Percentiles rank a stretch among this genome's conserved stretches.
Evolutionary conservation across 805 yeast species (phyloP).

Genomic region (Vanderwaltozyma polyspora): DNA sequence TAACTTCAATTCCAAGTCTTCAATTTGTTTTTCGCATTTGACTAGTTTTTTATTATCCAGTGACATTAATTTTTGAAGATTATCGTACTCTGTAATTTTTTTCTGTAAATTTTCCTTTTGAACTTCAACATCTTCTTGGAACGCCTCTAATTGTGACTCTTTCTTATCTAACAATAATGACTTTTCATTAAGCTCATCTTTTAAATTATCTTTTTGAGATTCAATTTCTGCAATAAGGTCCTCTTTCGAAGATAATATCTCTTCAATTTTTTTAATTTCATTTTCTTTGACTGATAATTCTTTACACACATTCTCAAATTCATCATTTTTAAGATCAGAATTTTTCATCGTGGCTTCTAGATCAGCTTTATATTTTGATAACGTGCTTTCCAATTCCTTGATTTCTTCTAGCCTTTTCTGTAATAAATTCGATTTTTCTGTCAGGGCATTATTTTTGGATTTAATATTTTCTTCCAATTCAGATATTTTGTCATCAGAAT

Average conservation of each 20-base stretch:
- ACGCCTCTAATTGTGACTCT: neutral
- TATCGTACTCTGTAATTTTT: neutral
- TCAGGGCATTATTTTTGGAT: too few relatives aligned
- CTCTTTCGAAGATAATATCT: neutral
- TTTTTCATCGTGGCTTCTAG: neutral
- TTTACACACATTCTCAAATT: neutral
- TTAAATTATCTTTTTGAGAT: neutral
- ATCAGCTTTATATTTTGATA: neutral
- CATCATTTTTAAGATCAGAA: neutral
- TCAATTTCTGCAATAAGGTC: neutral
- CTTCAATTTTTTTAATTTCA: conserved; percentile 4
- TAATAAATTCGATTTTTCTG: too few relatives aligned
- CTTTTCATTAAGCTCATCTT: neutral
- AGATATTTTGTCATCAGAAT: neutral
- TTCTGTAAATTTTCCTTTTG: neutral
- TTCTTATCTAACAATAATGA: neutral
- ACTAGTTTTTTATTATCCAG: too few relatives aligned
- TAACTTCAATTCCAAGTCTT: too few relatives aligned
- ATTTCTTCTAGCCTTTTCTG: neutral
- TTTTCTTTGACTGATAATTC: conserved; percentile 3
- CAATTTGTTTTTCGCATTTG: too few relatives aligned
- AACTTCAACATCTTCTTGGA: neutral
- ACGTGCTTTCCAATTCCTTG: neutral
- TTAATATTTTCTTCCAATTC: neutral
- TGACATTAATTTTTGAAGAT: too few relatives aligned